phyloP scores from a whole-genome alignment of 2,329 filamentous ascomycete genomes.

The Scleromitrula shiraiana region DNA sequence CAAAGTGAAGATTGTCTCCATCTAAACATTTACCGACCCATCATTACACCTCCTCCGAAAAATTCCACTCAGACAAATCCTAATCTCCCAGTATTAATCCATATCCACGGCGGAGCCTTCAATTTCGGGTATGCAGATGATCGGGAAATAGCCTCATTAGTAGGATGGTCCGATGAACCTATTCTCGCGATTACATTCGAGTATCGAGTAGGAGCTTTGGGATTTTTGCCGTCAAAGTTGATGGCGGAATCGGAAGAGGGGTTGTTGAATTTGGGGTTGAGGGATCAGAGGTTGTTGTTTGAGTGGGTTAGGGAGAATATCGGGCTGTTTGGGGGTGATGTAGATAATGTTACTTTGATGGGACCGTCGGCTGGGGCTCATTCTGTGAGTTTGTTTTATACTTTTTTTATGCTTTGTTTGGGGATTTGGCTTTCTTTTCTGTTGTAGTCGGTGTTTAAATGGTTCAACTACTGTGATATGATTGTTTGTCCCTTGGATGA shows the following conservation, averaged over 20 bases:
- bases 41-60: too few species aligned
- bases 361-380: slow-evolving; percentile 56
- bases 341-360: slow-evolving; percentile 50
- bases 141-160: slow-evolving; percentile 45
- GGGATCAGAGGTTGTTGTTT: slow-evolving; percentile 52
- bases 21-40: slow-evolving; percentile 40
- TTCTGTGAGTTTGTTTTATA: slow-evolving; percentile 36
- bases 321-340: slow-evolving; percentile 51
- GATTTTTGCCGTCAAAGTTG: slow-evolving; percentile 56
- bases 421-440: too few species aligned
- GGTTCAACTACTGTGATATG: too few species aligned
- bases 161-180: slow-evolving; percentile 43
- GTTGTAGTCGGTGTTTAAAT: too few species aligned
- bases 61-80: slow-evolving; percentile 15
- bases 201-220: slow-evolving; percentile 57
- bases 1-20: slow-evolving; percentile 45
- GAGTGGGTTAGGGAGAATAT: slow-evolving; percentile 56
- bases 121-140: slow-evolving; percentile 40
- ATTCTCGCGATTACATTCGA: slow-evolving; percentile 53
- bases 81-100: slow-evolving; percentile 45
- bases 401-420: too few species aligned
- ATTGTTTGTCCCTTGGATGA: too few species aligned
- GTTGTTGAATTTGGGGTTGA: slow-evolving; percentile 54
- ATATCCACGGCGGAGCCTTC: slow-evolving; percentile 57
- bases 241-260: slow-evolving; percentile 45